These are phyloP conservation scores for Botryosphaeria dothidea DNA, from an alignment of 2,329 filamentous ascomycete species.

Conservation along the genomic window DNA sequence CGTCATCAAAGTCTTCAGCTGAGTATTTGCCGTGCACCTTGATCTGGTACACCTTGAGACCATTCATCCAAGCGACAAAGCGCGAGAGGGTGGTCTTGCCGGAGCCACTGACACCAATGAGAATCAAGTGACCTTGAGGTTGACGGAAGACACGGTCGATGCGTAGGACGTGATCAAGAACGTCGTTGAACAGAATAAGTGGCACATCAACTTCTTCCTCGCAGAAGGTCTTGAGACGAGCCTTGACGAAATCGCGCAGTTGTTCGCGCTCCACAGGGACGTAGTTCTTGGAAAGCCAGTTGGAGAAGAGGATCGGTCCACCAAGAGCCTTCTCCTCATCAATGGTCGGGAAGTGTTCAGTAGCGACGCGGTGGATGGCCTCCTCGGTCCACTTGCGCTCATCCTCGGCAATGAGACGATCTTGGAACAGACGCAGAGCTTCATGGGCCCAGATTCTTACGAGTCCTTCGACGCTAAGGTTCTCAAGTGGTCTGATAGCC, in stretches of 20 bases:
- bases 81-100: constrained; percentile 97
- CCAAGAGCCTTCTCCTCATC: constrained; percentile 86
- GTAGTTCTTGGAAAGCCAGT: constrained; percentile 99
- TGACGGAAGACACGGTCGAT: constrained; percentile 99
- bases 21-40: constrained; percentile 99
- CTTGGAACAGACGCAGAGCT: constrained; percentile 92
- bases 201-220: constrained; percentile 99
- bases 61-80: constrained; percentile 99
- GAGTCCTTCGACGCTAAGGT: constrained; percentile 82
- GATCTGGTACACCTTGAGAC: constrained; percentile 98
- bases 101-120: constrained; percentile 97
- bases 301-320: constrained; percentile 95
- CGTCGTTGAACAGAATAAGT: constrained; percentile 98
- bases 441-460: constrained; percentile 98
- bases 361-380: constrained; percentile 78
- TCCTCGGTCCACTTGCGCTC: constrained; percentile 96
- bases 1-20: constrained; percentile 97
- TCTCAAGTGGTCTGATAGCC: constrained; percentile 89
- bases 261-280: constrained; percentile 94
- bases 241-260: constrained; percentile 95
- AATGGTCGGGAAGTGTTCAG: constrained; percentile 93
- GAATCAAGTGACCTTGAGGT: constrained; percentile 94
- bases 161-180: constrained; percentile 93
- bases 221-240: constrained; percentile 94
- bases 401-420: constrained; percentile 91